Evolutionary conservation across 2,329 filamentous ascomycete genomes (phyloP).

Genomic region (Colletotrichum coccodes): DNA sequence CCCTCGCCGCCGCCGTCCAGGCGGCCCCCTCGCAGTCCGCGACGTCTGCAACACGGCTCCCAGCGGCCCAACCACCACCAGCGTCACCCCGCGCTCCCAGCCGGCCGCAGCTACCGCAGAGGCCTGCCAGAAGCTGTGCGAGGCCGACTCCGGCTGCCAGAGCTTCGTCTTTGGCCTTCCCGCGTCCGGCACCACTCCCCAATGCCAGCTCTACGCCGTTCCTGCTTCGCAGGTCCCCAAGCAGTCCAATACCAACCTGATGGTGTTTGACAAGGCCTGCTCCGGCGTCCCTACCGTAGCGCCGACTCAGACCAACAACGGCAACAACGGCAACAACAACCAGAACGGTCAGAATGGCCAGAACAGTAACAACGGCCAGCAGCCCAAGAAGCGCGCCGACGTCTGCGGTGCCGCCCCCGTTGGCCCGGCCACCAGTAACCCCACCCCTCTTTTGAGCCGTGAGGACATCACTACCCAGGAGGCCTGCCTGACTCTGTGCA

Average conservation of each 20-base stretch:
- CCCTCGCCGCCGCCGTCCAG: slow-evolving; percentile 13
- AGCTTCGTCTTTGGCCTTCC: slow-evolving; percentile 17
- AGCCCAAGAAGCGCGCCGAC: slow-evolving; percentile 23
- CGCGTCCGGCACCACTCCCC: background rate
- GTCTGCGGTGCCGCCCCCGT: slow-evolving; percentile 25
- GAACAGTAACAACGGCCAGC: background rate
- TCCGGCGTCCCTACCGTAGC: slow-evolving; percentile 9
- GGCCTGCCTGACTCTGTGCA: slow-evolving; percentile 27
- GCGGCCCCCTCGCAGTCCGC: slow-evolving; percentile 12
- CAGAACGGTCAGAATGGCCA: slow-evolving; percentile 1
- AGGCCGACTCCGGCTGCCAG: slow-evolving; percentile 14
- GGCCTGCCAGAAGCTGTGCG: slow-evolving; percentile 24
- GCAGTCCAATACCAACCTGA: slow-evolving; percentile 20
- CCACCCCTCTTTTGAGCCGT: slow-evolving; percentile 13
- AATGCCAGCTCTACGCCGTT: slow-evolving; percentile 22
- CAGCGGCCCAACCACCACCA: background rate
- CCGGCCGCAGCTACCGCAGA: slow-evolving; percentile 16
- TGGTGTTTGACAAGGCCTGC: slow-evolving; percentile 24
- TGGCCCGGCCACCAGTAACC: slow-evolving; percentile 13
- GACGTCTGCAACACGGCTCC: slow-evolving; percentile 20
- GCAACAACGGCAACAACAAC: slow-evolving; percentile 1
- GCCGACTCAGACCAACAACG: slow-evolving; percentile 1
- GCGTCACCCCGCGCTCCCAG: slow-evolving; percentile 15
- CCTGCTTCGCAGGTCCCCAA: slow-evolving; percentile 13
- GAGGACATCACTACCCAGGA: slow-evolving; percentile 22